phyloP scores from a whole-genome alignment of 305 asterid genomes.

The Plantago coronopus region DNA sequence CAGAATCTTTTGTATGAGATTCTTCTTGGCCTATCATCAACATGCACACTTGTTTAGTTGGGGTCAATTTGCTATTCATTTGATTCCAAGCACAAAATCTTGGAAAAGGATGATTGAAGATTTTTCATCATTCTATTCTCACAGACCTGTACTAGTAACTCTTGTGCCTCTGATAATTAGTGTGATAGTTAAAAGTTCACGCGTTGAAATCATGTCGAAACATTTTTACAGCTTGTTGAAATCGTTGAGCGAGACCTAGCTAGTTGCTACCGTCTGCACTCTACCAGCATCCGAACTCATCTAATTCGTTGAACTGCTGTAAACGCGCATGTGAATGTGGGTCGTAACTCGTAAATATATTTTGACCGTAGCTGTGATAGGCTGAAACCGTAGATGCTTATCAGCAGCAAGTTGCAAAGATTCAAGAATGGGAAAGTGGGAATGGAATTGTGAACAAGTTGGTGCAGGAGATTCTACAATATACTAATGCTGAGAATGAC shows the following conservation, averaged over 20 bases:
- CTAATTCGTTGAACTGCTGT: no score
- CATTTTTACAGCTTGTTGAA: not conserved
- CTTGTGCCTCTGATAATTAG: not conserved
- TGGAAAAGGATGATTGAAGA: constrained; percentile 6
- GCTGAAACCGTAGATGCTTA: no score
- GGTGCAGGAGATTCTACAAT: no score
- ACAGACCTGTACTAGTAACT: not conserved
- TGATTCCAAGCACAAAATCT: constrained; percentile 14
- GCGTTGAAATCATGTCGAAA: not conserved
- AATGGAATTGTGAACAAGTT: no score
- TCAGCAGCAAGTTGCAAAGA: no score
- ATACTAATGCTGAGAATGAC: no score
- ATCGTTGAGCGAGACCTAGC: not conserved
- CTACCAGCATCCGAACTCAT: no score
- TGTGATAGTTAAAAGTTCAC: not conserved
- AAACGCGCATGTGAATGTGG: no score
- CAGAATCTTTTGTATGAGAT: not conserved
- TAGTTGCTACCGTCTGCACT: not conserved
- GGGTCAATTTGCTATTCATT: constrained; percentile 17
- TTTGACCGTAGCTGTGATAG: no score
- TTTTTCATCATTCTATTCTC: constrained; percentile 12
- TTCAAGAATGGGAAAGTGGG: no score
- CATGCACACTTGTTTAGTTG: constrained; percentile 5
- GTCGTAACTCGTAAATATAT: no score
- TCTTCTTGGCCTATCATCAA: constrained; percentile 1